Conservation (phyloP, 495 filamentous ascomycete genomes). For the Xylaria castorea region DNA sequence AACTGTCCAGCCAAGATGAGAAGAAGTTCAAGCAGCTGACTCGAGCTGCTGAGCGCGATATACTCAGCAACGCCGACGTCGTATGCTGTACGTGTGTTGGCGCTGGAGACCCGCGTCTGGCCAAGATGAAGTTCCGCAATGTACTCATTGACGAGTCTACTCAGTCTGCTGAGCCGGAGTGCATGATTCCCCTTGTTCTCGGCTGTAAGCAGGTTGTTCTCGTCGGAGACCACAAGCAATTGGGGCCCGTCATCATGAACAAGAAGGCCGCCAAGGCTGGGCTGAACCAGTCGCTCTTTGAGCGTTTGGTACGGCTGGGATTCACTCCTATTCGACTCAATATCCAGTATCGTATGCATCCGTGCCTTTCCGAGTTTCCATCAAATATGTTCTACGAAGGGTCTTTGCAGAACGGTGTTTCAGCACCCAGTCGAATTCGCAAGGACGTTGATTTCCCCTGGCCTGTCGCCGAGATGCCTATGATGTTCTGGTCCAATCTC, state of each 20-base stretch:
- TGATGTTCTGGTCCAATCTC: conserved; percentile 99
- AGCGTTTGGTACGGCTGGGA: conserved; percentile 93
- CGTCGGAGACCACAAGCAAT: conserved; percentile 97
- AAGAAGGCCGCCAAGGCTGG: conserved; percentile 99
- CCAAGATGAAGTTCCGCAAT: conserved; percentile 97
- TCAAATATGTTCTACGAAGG: conserved; percentile 99
- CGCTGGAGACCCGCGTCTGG: conserved; percentile 91
- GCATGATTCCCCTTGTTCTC: conserved; percentile 97
- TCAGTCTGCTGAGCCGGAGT: conserved; percentile 98
- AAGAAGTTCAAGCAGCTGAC: conserved; percentile 98
- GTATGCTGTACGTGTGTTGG: conserved; percentile 99
- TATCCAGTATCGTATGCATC: conserved; percentile 99
- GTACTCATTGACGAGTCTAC: conserved; percentile 98
- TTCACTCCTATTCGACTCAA: conserved; percentile 92
- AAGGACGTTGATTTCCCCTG: conserved; percentile 98
- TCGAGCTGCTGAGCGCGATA: conserved; percentile 91
- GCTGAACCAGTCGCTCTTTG: conserved; percentile 96
- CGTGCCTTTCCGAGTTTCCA: conserved; percentile 95
- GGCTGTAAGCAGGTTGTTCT: conserved; percentile 99
- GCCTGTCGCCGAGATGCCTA: conserved; percentile 91
- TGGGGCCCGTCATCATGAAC: conserved; percentile 99
- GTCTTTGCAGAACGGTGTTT: conserved; percentile 95
- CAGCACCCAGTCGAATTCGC: conserved; percentile 83
- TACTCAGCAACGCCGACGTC: conserved; percentile 93
- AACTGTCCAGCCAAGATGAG: conserved; percentile 94